phyloP scores from a whole-genome alignment of 805 yeast species.

The Candida yuanshanica region DNA sequence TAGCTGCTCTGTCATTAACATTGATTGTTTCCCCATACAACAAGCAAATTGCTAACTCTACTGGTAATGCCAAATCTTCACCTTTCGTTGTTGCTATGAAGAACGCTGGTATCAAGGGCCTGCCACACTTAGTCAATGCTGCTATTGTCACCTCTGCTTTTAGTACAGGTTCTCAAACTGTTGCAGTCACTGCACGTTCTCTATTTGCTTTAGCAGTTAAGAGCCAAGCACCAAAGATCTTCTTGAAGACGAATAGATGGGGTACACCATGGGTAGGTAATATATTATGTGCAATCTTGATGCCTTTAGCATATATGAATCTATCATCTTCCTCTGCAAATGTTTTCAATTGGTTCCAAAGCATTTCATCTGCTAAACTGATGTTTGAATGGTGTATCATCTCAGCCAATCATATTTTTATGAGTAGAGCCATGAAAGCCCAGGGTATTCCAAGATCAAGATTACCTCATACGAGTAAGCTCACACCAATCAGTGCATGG shows the following conservation, averaged over 20 bases:
- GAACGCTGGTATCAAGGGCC: slow-evolving; percentile 37
- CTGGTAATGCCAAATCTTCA: slow-evolving; percentile 28
- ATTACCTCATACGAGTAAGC: slow-evolving; percentile 28
- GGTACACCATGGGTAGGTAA: slow-evolving; percentile 31
- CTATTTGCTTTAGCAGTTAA: slow-evolving; percentile 32
- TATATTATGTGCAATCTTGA: slow-evolving; percentile 20
- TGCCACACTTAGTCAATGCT: slow-evolving; percentile 34
- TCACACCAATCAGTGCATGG: slow-evolving; percentile 27
- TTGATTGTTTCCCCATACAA: slow-evolving; percentile 29
- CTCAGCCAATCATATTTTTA: slow-evolving; percentile 25
- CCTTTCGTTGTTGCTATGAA: slow-evolving; percentile 39
- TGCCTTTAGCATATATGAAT: slow-evolving; percentile 32
- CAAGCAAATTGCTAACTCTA: slow-evolving; percentile 23
- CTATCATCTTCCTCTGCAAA: slow-evolving; percentile 21
- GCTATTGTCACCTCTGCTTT: slow-evolving; percentile 35
- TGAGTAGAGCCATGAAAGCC: slow-evolving; percentile 31
- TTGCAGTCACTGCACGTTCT: slow-evolving; percentile 28
- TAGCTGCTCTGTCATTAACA: slow-evolving; percentile 27
- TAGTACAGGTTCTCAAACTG: slow-evolving; percentile 29
- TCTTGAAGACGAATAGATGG: slow-evolving; percentile 26
- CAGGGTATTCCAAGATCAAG: slow-evolving; percentile 30
- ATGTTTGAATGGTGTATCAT: slow-evolving; percentile 28
- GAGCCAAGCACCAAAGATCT: slow-evolving; percentile 31
- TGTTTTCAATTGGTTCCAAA: slow-evolving; percentile 31
- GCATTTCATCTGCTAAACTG: slow-evolving; percentile 25